These are phyloP conservation scores for Panicum virgatum DNA, from an alignment of 202 grass and related monocot species.

Conservation along the genomic window DNA sequence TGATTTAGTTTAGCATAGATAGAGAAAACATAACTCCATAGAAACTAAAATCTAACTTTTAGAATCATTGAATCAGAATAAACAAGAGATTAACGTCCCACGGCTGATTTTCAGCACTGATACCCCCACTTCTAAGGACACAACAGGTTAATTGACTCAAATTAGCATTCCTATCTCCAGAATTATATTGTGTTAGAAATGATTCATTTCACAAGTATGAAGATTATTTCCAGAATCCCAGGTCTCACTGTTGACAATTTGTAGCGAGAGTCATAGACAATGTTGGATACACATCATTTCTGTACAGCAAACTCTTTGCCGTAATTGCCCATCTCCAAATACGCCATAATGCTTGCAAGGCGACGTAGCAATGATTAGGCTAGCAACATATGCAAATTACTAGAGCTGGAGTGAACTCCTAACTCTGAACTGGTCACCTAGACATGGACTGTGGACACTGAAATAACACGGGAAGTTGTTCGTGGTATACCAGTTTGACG, in stretches of 20 bases:
- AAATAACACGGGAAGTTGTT: background rate
- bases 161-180: background rate
- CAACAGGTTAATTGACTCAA: background rate
- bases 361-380: too few species aligned
- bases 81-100: background rate
- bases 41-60: background rate
- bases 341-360: background rate
- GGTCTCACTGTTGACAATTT: background rate
- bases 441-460: background rate
- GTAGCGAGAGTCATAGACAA: background rate
- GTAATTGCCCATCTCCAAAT: background rate
- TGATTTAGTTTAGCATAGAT: background rate
- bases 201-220: background rate
- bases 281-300: background rate
- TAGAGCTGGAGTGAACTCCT: background rate
- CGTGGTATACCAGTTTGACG: slow-evolving; percentile 49
- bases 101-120: background rate
- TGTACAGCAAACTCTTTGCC: background rate
- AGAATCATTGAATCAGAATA: background rate
- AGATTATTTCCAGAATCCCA: background rate
- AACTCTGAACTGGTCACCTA: background rate
- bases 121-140: background rate
- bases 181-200: background rate
- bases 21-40: background rate
- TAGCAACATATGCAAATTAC: background rate